Base-by-base conservation (phyloP, 2,329 filamentous ascomycete genomes). In the Pseudofabraea citricarpa region DNA sequence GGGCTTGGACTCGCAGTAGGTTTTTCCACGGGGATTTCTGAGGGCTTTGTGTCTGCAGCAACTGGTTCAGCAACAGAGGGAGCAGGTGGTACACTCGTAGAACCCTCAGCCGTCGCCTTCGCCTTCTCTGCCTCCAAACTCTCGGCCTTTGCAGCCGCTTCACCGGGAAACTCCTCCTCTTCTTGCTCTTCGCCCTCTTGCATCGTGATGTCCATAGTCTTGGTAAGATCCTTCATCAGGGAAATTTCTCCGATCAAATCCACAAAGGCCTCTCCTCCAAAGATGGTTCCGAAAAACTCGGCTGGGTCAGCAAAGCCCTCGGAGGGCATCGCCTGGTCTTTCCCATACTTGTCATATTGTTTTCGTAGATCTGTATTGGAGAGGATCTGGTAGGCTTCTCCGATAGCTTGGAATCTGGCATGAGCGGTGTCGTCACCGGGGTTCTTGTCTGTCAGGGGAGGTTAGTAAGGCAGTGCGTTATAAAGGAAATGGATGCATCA, bases 191-290 rank as follows among this genome's bases (percentile, higher is more conserved):
- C 87, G 64, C 81, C 79, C 48, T 83, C 82, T 44, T 87, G 75
- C 82, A 90, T 91, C 16, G 89, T 90, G 54, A 98, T 97, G 59
- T 98, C 93, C 91, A 98, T 97, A 35, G 90, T 95, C 59, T 90
- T 89, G 15, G 91, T 97, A 43, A 98, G 76, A 61, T 98, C 93
- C 72, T 96, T 97, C 87, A 98, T 96, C 45, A 98, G 80, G 40
- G 88, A 93, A 56, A 98, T 95, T 74, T 98, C 93, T 54, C 93
- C 93, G 60, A 98, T 97, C 75, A 93, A 89, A 71, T 98, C 91
- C 48, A 85, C 75, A 60, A 98, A 98, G 10, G 91, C 90, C 57
- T 96, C 91, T 48, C 93, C 93, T 56, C 93, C 93, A 62, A 98
- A 98, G 56, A 98, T 98, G 73, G 90, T 94, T 59, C 87, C 87